Percentiles rank a stretch among this genome's conserved stretches.
Evolutionary conservation across 106 monocot genomes (phyloP).

Genomic region (Triglochin maritima): DNA sequence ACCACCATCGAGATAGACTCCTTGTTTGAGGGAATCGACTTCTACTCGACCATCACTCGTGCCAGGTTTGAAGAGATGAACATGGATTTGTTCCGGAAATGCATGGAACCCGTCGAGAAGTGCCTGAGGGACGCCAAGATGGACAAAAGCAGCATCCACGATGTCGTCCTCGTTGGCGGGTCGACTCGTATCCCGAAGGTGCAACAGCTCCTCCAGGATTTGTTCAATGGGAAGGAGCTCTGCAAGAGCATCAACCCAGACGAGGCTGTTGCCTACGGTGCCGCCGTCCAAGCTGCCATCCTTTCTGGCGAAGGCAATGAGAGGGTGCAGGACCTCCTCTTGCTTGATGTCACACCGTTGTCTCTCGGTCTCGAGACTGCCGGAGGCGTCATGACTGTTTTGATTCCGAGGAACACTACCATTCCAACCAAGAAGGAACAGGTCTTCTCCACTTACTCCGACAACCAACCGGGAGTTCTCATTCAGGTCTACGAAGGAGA

Average conservation of each 20-base stretch:
- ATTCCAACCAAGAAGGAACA: conserved; percentile 21
- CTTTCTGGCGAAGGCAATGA: conserved; percentile 56
- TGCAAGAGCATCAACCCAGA: conserved; percentile 74
- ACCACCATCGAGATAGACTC: conserved; percentile 63
- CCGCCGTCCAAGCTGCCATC: conserved; percentile 57
- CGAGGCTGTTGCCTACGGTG: conserved; percentile 60
- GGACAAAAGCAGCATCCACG: conserved; percentile 60
- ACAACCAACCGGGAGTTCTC: conserved; percentile 14
- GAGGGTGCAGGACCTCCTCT: conserved; percentile 57
- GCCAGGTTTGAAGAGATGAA: conserved; percentile 61
- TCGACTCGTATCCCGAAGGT: conserved; percentile 71
- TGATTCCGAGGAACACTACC: conserved; percentile 17
- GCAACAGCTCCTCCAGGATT: conserved; percentile 62
- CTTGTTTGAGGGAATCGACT: conserved; percentile 50
- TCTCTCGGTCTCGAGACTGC: conserved; percentile 8
- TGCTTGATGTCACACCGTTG: conserved; percentile 57
- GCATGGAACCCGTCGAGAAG: conserved; percentile 77
- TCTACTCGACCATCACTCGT: conserved; percentile 43
- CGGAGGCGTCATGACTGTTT: conserved; percentile 16
- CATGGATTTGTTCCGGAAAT: conserved; percentile 75
- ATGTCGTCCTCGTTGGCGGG: conserved; percentile 61
- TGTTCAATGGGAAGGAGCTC: conserved; percentile 75
- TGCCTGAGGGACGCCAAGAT: conserved; percentile 70
- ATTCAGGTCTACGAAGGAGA: conserved; percentile 22
- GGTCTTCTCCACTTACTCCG: conserved; percentile 15